These are phyloP conservation scores for Teratosphaeria viscida DNA, from an alignment of 2,329 filamentous ascomycete genomes.

Conservation along the genomic window DNA sequence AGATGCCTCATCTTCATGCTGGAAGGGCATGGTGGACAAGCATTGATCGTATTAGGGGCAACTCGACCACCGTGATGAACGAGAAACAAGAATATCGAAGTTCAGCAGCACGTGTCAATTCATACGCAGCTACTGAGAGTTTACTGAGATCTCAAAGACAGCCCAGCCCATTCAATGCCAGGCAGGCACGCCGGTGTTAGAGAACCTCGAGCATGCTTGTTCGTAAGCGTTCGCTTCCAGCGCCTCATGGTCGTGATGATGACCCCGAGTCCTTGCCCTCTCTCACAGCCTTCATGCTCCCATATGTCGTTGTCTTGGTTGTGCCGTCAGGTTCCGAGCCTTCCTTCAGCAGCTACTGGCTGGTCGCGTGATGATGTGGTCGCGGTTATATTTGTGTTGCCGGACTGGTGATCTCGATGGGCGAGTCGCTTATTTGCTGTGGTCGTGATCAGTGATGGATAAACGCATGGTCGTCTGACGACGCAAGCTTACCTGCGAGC, in stretches of 20 bases:
- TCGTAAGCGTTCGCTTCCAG: slow-evolving; percentile 3
- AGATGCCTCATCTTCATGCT: neutral
- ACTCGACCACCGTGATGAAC: neutral
- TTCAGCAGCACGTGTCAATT: neutral
- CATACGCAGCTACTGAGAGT: slow-evolving; percentile 4
- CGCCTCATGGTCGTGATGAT: slow-evolving; percentile 5
- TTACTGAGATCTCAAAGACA: slow-evolving; percentile 16
- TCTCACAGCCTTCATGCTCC: slow-evolving; percentile 8
- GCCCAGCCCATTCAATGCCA: slow-evolving; percentile 2
- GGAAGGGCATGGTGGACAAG: neutral
- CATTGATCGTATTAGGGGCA: neutral
- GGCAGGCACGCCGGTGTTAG: slow-evolving; percentile 19
- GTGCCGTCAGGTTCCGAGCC: slow-evolving; percentile 24
- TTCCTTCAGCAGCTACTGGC: slow-evolving; percentile 22
- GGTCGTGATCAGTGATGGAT: slow-evolving; percentile 5
- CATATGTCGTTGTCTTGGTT: slow-evolving; percentile 8
- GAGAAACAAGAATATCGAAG: neutral
- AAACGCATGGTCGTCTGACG: neutral
- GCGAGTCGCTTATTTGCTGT: slow-evolving; percentile 40
- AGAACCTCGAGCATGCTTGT: slow-evolving; percentile 6
- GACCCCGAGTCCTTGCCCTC: slow-evolving; percentile 5
- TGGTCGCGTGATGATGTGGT: slow-evolving; percentile 23
- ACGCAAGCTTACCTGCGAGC: slow-evolving; percentile 71
- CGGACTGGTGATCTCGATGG: slow-evolving; percentile 10
- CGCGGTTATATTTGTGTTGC: slow-evolving; percentile 10